Conservation (phyloP, 495 filamentous ascomycete genomes). For the Penicillium waksmanii region DNA sequence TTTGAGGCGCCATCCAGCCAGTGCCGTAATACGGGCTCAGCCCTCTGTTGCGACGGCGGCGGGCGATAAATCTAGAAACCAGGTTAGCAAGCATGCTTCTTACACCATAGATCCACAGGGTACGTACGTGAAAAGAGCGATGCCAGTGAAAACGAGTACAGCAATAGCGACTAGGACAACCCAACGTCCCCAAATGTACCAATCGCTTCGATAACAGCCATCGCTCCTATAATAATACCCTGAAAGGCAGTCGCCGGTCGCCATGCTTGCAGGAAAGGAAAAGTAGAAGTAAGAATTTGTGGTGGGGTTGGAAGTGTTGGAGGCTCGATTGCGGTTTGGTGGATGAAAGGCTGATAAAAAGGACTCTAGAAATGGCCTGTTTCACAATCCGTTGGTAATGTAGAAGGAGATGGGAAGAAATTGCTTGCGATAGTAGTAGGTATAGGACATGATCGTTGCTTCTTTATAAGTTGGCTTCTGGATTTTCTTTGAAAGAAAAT, state of each 20-base stretch:
- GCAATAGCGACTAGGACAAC: background rate
- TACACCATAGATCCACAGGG: background rate
- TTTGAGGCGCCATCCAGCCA: background rate
- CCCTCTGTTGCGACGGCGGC: background rate
- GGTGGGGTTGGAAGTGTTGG: too few species aligned
- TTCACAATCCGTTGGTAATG: too few species aligned
- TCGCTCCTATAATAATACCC: background rate
- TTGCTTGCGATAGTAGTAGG: too few species aligned
- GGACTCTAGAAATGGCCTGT: too few species aligned
- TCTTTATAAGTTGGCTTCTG: too few species aligned
- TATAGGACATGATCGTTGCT: too few species aligned
- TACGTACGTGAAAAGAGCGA: background rate
- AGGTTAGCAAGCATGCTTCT: background rate
- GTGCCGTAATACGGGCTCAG: background rate
- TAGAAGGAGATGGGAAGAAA: too few species aligned
- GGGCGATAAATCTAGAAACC: background rate
- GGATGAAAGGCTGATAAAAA: too few species aligned
- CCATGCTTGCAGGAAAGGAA: background rate
- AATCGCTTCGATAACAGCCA: conserved; percentile 1
- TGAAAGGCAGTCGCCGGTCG: background rate
- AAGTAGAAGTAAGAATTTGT: too few species aligned
- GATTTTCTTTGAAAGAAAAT: too few species aligned
- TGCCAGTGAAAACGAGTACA: background rate
- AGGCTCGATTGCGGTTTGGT: too few species aligned
- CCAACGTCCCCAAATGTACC: background rate